These are phyloP conservation scores for Bertia moriformis DNA, from an alignment of 2,329 filamentous ascomycete species.

Conservation along the genomic window DNA sequence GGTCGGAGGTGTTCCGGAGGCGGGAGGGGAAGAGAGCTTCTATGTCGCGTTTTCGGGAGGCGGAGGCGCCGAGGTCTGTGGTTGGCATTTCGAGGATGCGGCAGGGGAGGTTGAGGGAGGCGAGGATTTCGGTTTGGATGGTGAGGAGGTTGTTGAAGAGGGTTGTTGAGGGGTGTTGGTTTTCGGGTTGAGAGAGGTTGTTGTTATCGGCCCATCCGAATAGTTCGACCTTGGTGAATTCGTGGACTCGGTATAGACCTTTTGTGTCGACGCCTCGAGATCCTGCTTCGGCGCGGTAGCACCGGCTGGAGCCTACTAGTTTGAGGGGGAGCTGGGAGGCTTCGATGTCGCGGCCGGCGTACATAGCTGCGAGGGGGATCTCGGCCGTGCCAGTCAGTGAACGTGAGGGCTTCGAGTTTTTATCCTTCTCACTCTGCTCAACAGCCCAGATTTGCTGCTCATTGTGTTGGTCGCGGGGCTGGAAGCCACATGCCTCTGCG, in stretches of 20 bases:
- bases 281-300: conserved; percentile 89
- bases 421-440: conserved; percentile 50
- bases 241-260: conserved; percentile 89
- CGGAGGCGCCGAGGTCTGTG: conserved; percentile 76
- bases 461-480: conserved; percentile 75
- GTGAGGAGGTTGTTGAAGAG: conserved; percentile 75
- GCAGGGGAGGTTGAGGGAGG: conserved; percentile 64
- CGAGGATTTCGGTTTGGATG: conserved; percentile 74
- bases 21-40: conserved; percentile 87
- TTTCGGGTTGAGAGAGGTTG: conserved; percentile 12
- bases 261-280: conserved; percentile 81
- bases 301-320: conserved; percentile 72
- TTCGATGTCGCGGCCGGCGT: conserved; percentile 58
- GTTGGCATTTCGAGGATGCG: conserved; percentile 88
- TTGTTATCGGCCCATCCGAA: conserved; percentile 58
- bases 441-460: conserved; percentile 86
- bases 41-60: conserved; percentile 77
- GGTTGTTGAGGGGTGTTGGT: conserved; percentile 34
- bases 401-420: conserved; percentile 49
- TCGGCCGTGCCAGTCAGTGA: conserved; percentile 81
- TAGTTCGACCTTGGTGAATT: conserved; percentile 97
- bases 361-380: conserved; percentile 85
- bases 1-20: conserved; percentile 10
- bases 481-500: conserved; percentile 81
- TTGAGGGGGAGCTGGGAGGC: conserved; percentile 58